Conservation (phyloP, 345 rosid genomes). For the Gossypium herbaceum region DNA sequence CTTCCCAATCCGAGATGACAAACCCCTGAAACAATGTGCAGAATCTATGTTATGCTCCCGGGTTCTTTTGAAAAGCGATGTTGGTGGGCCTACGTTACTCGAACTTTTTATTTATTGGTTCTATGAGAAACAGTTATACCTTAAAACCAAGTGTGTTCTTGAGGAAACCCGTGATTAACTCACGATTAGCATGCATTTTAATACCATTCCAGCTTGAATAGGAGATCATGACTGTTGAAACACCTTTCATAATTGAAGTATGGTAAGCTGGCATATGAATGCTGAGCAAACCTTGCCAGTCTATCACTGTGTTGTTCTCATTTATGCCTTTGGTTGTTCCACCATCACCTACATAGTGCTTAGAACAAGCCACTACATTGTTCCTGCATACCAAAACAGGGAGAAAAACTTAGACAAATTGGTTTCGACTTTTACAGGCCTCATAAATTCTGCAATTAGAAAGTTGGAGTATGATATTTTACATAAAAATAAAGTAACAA, state of each 20-base stretch:
- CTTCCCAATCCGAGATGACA: slow-evolving; percentile 60
- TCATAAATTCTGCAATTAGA: neutral
- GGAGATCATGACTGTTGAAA: slow-evolving; percentile 49
- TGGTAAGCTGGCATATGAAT: slow-evolving; percentile 51
- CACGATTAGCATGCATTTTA: slow-evolving; percentile 52
- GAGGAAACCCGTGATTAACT: slow-evolving; percentile 41
- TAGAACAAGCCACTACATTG: slow-evolving; percentile 49
- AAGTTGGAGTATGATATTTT: neutral
- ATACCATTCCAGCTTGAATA: slow-evolving; percentile 57
- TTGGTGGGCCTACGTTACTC: neutral
- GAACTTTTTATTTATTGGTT: neutral
- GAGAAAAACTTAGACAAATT: neutral
- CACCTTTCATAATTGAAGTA: slow-evolving; percentile 43
- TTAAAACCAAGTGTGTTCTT: slow-evolving; percentile 46
- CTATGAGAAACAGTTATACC: slow-evolving; percentile 24
- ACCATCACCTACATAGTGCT: slow-evolving; percentile 63
- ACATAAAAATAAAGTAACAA: neutral
- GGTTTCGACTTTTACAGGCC: too few relatives aligned
- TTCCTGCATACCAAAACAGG: slow-evolving; percentile 32
- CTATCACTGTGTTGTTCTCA: slow-evolving; percentile 39
- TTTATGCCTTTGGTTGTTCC: slow-evolving; percentile 53
- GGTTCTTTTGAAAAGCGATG: neutral
- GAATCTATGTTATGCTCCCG: neutral
- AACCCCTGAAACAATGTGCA: slow-evolving; percentile 39
- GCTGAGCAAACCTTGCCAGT: slow-evolving; percentile 39